These are phyloP conservation scores for Leavenworthia alabamica DNA, from an alignment of 345 rosid species.

Conservation along the genomic window DNA sequence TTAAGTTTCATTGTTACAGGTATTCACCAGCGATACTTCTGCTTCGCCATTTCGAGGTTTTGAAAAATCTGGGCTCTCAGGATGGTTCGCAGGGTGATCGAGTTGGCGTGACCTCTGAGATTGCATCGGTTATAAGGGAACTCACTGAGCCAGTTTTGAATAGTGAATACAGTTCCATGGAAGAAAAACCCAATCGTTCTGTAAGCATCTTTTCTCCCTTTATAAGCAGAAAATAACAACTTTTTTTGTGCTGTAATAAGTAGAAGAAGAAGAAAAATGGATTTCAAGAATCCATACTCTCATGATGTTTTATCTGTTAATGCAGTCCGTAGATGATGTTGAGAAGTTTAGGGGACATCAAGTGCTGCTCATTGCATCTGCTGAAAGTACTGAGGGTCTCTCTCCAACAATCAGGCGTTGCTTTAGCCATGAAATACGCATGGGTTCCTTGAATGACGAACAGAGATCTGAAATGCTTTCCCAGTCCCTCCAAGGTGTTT, in stretches of 20 bases:
- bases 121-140: conserved; percentile 80
- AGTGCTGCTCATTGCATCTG: conserved; percentile 76
- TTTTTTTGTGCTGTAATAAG: background rate
- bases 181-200: conserved; percentile 37
- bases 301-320: conserved; percentile 5
- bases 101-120: conserved; percentile 68
- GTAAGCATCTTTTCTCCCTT: conserved; percentile 34
- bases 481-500: conserved; percentile 60
- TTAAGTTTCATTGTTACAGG: conserved; percentile 37
- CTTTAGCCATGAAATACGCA: conserved; percentile 87
- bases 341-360: conserved; percentile 38
- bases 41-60: conserved; percentile 85
- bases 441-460: conserved; percentile 74
- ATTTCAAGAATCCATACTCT: background rate
- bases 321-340: conserved; percentile 25
- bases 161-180: conserved; percentile 40
- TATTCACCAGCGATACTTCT: conserved; percentile 79
- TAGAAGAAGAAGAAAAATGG: background rate
- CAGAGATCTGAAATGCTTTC: conserved; percentile 71
- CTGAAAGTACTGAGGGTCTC: conserved; percentile 81
- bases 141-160: conserved; percentile 59
- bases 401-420: conserved; percentile 84
- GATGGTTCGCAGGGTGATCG: conserved; percentile 73
- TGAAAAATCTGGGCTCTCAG: conserved; percentile 57
- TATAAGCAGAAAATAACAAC: background rate